phyloP scores from a whole-genome alignment of 345 rosid genomes.

The Leavenworthia alabamica region DNA sequence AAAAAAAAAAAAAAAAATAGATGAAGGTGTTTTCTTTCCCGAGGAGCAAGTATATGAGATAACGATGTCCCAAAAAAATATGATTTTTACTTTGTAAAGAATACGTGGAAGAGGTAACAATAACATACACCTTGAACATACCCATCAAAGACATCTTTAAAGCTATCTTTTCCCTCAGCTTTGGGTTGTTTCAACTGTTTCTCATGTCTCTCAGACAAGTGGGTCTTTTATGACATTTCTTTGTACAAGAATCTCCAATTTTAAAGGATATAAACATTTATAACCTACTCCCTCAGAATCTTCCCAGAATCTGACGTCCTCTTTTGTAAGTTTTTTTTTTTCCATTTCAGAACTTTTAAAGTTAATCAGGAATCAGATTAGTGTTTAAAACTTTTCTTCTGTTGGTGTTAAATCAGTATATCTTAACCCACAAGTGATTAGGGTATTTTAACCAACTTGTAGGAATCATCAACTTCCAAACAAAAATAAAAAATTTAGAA shows the following conservation, averaged over 20 bases:
- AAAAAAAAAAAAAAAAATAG: not conserved
- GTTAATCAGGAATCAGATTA: slow-evolving; percentile 16
- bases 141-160: slow-evolving; percentile 35
- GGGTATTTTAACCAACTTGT: slow-evolving; percentile 30
- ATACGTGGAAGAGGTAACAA: slow-evolving; percentile 22
- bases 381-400: not conserved
- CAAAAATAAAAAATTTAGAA: slow-evolving; percentile 11
- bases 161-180: slow-evolving; percentile 29
- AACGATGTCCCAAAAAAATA: slow-evolving; percentile 17
- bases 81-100: not conserved
- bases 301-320: slow-evolving; percentile 36
- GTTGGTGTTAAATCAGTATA: slow-evolving; percentile 12
- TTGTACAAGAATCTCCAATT: slow-evolving; percentile 17
- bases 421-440: slow-evolving; percentile 36
- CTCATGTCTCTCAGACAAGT: slow-evolving; percentile 30
- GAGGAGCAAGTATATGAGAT: slow-evolving; percentile 17
- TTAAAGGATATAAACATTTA: slow-evolving; percentile 12
- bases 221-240: slow-evolving; percentile 17
- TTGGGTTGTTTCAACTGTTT: slow-evolving; percentile 32
- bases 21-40: not conserved
- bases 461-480: slow-evolving; percentile 12
- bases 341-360: not conserved
- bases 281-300: slow-evolving; percentile 34
- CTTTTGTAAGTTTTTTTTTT: slow-evolving; percentile 29
- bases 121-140: slow-evolving; percentile 18